phyloP scores from a whole-genome alignment of 805 yeast genomes.

The Cyberlindnera mississippiensis region DNA sequence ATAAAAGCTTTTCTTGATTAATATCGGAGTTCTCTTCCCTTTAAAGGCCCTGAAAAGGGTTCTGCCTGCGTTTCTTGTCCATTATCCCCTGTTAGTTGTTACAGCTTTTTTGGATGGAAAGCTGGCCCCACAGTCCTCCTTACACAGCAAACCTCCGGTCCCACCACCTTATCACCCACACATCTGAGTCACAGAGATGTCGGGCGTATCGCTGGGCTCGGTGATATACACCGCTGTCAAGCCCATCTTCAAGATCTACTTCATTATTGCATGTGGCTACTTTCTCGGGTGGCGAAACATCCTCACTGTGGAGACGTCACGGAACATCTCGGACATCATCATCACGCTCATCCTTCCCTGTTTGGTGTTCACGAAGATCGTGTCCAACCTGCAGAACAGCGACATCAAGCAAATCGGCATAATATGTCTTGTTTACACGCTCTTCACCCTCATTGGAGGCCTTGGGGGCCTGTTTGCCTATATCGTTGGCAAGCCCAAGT shows the following conservation, averaged over 20 bases:
- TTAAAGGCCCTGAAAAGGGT: too few species aligned
- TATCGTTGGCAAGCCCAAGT: slow-evolving; percentile 39
- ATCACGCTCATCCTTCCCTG: slow-evolving; percentile 65
- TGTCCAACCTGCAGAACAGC: slow-evolving; percentile 52
- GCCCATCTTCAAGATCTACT: slow-evolving; percentile 72
- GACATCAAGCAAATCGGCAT: slow-evolving; percentile 72
- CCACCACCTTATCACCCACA: neutral
- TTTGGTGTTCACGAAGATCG: slow-evolving; percentile 59
- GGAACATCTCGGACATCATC: slow-evolving; percentile 60
- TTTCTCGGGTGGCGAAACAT: slow-evolving; percentile 53
- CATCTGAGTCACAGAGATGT: too few species aligned
- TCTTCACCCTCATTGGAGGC: slow-evolving; percentile 50
- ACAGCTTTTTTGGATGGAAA: too few species aligned
- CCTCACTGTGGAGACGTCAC: slow-evolving; percentile 55
- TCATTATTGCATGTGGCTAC: slow-evolving; percentile 65
- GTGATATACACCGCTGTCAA: slow-evolving; percentile 59
- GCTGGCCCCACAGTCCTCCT: too few species aligned
- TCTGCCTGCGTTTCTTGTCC: too few species aligned
- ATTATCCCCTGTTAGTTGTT: too few species aligned
- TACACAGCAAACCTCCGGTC: too few species aligned
- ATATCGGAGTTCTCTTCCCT: too few species aligned
- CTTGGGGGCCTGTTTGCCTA: slow-evolving; percentile 33
- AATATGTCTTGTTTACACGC: slow-evolving; percentile 46
- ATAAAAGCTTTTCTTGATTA: too few species aligned
- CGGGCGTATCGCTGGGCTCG: slow-evolving; percentile 17